Conservation (phyloP, 2,329 filamentous ascomycete species). For the Penicillium thymicola region DNA sequence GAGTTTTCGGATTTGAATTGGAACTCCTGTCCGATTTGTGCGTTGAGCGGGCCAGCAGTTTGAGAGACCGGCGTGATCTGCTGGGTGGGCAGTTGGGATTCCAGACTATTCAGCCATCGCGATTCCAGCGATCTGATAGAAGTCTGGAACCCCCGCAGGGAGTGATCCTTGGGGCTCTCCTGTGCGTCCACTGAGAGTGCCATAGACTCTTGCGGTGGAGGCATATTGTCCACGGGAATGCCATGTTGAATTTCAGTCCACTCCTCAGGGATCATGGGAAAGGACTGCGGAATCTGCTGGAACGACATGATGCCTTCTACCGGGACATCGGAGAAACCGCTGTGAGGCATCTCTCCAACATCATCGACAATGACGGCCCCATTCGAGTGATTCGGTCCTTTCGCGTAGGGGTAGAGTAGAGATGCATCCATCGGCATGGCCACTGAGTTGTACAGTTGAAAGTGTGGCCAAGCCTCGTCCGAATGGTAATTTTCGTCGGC, state of each 20-base stretch:
- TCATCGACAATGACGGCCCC: constrained; percentile 39
- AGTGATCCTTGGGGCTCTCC: constrained; percentile 19
- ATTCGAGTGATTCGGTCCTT: constrained; percentile 24
- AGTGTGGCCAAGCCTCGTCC: constrained; percentile 39
- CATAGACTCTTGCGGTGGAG: constrained; percentile 14
- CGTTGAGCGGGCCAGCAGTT: constrained; percentile 17
- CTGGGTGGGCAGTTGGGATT: constrained; percentile 32
- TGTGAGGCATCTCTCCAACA: constrained; percentile 28
- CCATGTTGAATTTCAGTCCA: constrained; percentile 26
- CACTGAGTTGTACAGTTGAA: constrained; percentile 35
- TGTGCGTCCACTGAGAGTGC: constrained; percentile 22
- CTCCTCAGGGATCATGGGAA: constrained; percentile 28
- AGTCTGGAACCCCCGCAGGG: constrained; percentile 24
- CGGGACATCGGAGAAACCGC: constrained; percentile 29
- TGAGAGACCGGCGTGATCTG: constrained; percentile 28
- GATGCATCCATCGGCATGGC: constrained; percentile 33
- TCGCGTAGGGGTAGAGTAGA: constrained; percentile 35
- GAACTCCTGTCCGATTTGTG: constrained; percentile 27
- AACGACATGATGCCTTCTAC: constrained; percentile 31
- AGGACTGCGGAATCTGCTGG: constrained; percentile 30
- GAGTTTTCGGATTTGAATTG: constrained; percentile 38
- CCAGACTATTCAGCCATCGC: constrained; percentile 34
- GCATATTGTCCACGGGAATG: constrained; percentile 16
- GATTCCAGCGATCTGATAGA: constrained; percentile 33
- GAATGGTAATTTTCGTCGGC: constrained; percentile 38